A percentile compares a stretch with the other conserved stretches of the same genome.
Evolutionary conservation across 148 eudicot genomes (phyloP).

Genomic region (Limonium bicolor): DNA sequence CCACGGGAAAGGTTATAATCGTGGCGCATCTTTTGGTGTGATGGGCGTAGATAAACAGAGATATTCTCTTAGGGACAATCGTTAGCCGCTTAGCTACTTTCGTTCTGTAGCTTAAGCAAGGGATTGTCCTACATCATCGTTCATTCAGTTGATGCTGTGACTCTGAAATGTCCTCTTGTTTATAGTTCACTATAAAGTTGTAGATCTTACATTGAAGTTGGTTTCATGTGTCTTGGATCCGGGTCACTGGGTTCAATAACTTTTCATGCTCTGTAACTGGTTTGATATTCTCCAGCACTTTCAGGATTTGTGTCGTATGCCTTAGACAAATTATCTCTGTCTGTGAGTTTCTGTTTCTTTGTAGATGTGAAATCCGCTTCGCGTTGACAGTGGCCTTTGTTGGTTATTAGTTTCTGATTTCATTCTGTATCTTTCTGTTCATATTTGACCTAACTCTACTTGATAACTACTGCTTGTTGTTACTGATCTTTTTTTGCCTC

Average conservation of each 20-base stretch:
- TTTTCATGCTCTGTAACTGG: no score
- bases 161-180: neutral
- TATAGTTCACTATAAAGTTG: neutral
- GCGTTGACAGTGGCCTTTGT: no score
- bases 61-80: conserved; percentile 10
- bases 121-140: conserved; percentile 13
- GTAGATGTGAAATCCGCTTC: no score
- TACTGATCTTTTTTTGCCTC: neutral
- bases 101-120: conserved; percentile 16
- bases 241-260: no score
- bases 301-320: neutral
- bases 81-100: conserved; percentile 16
- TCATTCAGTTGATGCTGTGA: neutral
- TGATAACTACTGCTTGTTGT: neutral
- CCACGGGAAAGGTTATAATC: conserved; percentile 29
- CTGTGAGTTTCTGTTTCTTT: no score
- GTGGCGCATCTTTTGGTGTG: conserved; percentile 22
- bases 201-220: neutral
- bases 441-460: neutral
- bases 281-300: neutral
- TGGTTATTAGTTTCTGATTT: neutral
- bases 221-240: neutral
- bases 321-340: neutral
- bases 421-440: neutral
- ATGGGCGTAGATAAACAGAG: conserved; percentile 13